Conservation (phyloP, 768 basidiomycete genomes). For the Tylopilus cervinicoccineus region DNA sequence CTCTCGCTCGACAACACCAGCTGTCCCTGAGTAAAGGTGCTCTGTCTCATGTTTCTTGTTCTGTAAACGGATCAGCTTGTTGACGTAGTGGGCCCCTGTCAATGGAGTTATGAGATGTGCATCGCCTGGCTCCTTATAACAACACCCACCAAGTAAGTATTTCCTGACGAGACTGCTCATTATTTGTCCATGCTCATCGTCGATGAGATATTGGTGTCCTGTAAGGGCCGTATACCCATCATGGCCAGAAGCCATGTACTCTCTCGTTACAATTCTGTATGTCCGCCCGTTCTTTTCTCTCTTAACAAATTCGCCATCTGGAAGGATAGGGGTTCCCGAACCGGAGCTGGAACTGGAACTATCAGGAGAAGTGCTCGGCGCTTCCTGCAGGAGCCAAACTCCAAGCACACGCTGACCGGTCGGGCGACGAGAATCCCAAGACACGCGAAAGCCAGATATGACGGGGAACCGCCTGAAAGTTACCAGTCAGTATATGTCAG, state of each 20-base stretch:
- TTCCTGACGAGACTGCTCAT: conserved; percentile 78
- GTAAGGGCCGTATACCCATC: conserved; percentile 76
- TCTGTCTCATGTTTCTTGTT: conserved; percentile 26
- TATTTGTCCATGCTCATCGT: conserved; percentile 78
- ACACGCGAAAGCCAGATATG: conserved; percentile 77
- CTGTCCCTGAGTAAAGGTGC: conserved; percentile 43
- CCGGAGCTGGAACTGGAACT: conserved; percentile 18
- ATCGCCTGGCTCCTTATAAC: neutral
- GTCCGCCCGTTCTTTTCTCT: conserved; percentile 49
- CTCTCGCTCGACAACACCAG: conserved; percentile 45
- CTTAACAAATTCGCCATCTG: conserved; percentile 51
- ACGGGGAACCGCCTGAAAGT: conserved; percentile 76
- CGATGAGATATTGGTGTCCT: conserved; percentile 64
- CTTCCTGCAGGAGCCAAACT: conserved; percentile 55
- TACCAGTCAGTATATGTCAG: neutral
- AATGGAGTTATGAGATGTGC: conserved; percentile 9
- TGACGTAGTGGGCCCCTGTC: conserved; percentile 71
- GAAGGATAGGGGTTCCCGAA: conserved; percentile 29
- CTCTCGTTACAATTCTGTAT: conserved; percentile 81
- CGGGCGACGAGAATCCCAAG: conserved; percentile 78
- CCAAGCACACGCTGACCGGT: conserved; percentile 72
- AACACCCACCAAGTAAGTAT: conserved; percentile 68
- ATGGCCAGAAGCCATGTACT: conserved; percentile 82
- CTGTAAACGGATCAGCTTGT: conserved; percentile 47
- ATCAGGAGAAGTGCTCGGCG: conserved; percentile 16